phyloP scores from a whole-genome alignment of 2,329 filamentous ascomycete species.

The Bipolaris gigantea region DNA sequence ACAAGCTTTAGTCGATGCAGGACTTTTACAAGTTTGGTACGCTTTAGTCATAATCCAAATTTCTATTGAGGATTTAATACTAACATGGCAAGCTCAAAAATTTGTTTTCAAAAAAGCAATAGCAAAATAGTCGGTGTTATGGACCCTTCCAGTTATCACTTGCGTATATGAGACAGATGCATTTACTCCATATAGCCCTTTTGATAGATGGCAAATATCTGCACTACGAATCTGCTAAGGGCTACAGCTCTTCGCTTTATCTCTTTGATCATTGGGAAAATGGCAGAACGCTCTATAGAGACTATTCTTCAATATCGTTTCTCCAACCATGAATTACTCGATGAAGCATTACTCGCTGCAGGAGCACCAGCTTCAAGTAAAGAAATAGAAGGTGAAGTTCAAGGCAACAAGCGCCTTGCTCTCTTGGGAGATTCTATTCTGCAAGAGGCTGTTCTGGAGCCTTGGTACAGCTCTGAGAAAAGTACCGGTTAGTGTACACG shows the following conservation, averaged over 20 bases:
- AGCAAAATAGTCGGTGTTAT: background rate
- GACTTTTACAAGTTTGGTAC: background rate
- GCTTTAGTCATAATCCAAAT: background rate
- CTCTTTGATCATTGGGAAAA: too few relatives aligned
- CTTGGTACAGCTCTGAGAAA: background rate
- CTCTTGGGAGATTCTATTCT: background rate
- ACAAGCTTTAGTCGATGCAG: background rate
- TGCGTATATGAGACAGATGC: background rate
- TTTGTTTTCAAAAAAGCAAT: background rate
- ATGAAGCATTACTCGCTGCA: background rate
- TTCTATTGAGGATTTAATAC: background rate
- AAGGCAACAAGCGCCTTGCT: background rate
- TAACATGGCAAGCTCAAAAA: background rate
- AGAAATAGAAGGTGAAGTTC: background rate
- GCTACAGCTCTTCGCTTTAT: too few relatives aligned
- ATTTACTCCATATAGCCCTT: background rate
- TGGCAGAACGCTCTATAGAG: background rate
- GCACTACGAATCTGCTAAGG: too few relatives aligned
- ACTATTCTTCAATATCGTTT: background rate
- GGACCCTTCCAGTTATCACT: background rate
- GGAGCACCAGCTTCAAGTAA: background rate
- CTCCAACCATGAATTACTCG: background rate
- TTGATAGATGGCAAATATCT: background rate
- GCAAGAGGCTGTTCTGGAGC: background rate
- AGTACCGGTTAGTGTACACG: background rate